Evolutionary conservation across 257 asterid species (phyloP).

Genomic region (Solanum gracilifrons): DNA sequence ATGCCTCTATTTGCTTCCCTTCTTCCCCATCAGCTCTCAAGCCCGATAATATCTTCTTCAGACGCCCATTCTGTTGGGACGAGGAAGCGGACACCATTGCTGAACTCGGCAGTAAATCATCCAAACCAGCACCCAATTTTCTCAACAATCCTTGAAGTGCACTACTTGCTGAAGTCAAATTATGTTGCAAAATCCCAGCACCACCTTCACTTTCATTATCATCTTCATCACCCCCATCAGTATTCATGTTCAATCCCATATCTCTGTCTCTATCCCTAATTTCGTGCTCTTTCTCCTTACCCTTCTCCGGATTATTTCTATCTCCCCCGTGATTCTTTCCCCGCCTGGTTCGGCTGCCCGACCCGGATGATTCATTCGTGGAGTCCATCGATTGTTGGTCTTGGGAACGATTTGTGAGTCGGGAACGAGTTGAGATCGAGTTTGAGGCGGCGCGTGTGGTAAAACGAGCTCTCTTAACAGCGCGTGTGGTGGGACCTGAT

Average conservation of each 20-base stretch:
- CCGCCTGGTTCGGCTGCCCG: slow-evolving; percentile 66
- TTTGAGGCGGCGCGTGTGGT: neutral
- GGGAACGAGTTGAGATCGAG: neutral
- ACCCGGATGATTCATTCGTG: slow-evolving; percentile 8
- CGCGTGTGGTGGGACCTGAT: neutral
- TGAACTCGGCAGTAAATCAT: slow-evolving; percentile 89
- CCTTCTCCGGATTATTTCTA: slow-evolving; percentile 55
- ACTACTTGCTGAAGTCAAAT: slow-evolving; percentile 83
- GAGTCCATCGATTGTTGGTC: neutral
- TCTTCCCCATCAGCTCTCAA: slow-evolving; percentile 97
- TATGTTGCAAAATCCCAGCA: slow-evolving; percentile 73
- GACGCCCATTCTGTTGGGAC: slow-evolving; percentile 69
- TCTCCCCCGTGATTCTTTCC: slow-evolving; percentile 47
- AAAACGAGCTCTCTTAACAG: neutral
- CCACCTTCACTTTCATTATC: slow-evolving; percentile 83
- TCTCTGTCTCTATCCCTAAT: slow-evolving; percentile 50
- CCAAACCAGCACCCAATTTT: slow-evolving; percentile 88
- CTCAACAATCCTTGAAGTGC: slow-evolving; percentile 87
- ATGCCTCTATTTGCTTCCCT: slow-evolving; percentile 92
- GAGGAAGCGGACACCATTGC: slow-evolving; percentile 55
- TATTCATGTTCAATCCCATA: slow-evolving; percentile 41
- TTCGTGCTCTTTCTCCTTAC: slow-evolving; percentile 83
- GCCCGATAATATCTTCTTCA: slow-evolving; percentile 87
- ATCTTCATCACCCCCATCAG: slow-evolving; percentile 54
- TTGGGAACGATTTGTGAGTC: neutral